Evolutionary conservation across 805 yeast genomes (phyloP), one percentile per base, ranked within the genome.

Genomic region (Ogataea paradorogensis): DNA sequence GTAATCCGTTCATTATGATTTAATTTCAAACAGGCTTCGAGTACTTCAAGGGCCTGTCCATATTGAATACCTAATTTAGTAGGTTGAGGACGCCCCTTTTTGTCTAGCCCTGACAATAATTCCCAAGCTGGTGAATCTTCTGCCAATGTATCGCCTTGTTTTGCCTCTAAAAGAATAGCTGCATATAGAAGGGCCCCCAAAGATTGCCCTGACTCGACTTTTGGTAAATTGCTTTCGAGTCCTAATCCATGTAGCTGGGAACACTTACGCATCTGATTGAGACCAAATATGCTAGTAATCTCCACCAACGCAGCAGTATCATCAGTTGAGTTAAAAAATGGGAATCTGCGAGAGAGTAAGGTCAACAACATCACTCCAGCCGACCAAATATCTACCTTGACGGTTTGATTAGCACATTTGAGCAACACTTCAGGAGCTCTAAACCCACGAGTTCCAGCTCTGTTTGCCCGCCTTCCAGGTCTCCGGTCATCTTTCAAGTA

Each of bases 371-470:
- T 84, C 9, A 89, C 88, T 2, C 96, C 97, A 0, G 88, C 95
- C 1, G 95, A 82, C 97, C 97, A 89, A 7, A 87, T 76, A 61
- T 89, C 97, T 30, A 89, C 78, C 58, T 82, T 84, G 5, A 85
- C 76, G 3, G 84, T 73, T 65, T 89, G 97, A 43, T 84, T 80
- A 1, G 84, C 76, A 62, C 97, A 89, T 58, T 87, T 88, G 63
- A 88, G 73, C 39, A 90, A 66, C 4, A 89, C 96, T 58, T 89
- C 97, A 0, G 96, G 96, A 0, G 97, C 96, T 51, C 97, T 71
- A 56, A 89, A 89, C 0, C 97, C 97, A 52, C 97, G 72, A 1
- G 97, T 89, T 7, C 97, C 97, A 13, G 99, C 99, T 52, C 99
- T 79, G 55, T 93, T 93, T 0, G 98, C 98, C 42, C 99, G 74